phyloP scores from a whole-genome alignment of 805 yeast species.

The Candida silvicultrix region DNA sequence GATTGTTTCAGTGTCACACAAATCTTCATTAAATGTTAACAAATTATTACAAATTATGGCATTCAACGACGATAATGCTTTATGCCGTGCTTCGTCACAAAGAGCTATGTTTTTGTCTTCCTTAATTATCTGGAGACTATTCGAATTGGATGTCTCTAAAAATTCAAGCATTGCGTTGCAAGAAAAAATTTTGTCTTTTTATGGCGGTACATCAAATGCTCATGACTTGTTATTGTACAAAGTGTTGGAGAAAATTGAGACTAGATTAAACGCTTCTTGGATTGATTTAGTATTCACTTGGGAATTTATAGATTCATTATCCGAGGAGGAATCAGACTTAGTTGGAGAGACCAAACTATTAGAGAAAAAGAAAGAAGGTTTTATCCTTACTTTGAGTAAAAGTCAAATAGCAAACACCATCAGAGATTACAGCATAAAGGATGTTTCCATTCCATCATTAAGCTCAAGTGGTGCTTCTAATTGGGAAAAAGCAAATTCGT shows the following conservation, averaged over 20 bases:
- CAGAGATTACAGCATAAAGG: conserved; percentile 25
- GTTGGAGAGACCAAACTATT: conserved; percentile 42
- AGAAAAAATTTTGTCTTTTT: conserved; percentile 43
- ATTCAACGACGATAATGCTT: conserved; percentile 39
- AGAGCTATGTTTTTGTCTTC: conserved; percentile 36
- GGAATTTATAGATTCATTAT: conserved; percentile 46
- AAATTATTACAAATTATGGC: conserved; percentile 59
- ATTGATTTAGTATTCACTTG: conserved; percentile 53
- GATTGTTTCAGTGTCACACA: conserved; percentile 30
- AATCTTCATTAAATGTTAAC: conserved; percentile 32
- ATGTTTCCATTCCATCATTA: conserved; percentile 23
- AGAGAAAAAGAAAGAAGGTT: conserved; percentile 37
- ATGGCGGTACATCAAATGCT: conserved; percentile 55
- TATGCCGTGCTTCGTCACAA: conserved; percentile 24
- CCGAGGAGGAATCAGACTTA: conserved; percentile 37
- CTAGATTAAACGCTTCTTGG: conserved; percentile 52
- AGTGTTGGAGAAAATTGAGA: conserved; percentile 54
- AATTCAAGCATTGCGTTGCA: conserved; percentile 44
- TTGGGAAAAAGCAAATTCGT: conserved; percentile 25
- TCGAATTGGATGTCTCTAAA: conserved; percentile 35
- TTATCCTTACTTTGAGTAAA: conserved; percentile 47
- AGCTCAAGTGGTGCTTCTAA: conserved; percentile 6
- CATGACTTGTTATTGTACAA: conserved; percentile 58
- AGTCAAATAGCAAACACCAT: conserved; percentile 44
- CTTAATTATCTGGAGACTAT: conserved; percentile 42